Evolutionary conservation across 805 yeast species (phyloP).

Genomic region (Metschnikowia kofuensis): DNA sequence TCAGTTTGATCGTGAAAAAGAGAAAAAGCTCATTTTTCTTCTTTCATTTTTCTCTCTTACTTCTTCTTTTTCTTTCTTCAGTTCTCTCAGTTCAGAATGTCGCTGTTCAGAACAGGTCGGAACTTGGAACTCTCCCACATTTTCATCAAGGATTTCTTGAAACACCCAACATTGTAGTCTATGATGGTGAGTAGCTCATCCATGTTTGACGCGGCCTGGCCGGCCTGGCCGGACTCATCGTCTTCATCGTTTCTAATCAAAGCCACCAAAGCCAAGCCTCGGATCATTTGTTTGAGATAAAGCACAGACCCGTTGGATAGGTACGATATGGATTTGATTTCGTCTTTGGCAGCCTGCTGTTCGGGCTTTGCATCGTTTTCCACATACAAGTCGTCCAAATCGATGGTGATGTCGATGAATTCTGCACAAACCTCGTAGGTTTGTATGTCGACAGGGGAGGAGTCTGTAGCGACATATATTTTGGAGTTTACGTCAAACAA

Average conservation of each 20-base stretch:
- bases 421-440: constrained; percentile 97
- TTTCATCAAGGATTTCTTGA: constrained; percentile 71
- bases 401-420: constrained; percentile 91
- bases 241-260: constrained; percentile 65
- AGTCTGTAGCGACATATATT: constrained; percentile 93
- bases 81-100: not conserved
- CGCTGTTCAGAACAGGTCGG: constrained; percentile 4
- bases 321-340: constrained; percentile 65
- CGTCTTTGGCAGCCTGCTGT: constrained; percentile 23
- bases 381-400: constrained; percentile 68
- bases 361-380: constrained; percentile 18
- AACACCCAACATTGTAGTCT: constrained; percentile 83
- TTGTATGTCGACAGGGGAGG: constrained; percentile 92
- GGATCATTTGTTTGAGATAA: constrained; percentile 85
- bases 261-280: constrained; percentile 90
- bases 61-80: too few species aligned
- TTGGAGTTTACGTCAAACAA: constrained; percentile 89
- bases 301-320: constrained; percentile 82
- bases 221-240: constrained; percentile 10
- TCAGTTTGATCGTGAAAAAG: too few species aligned
- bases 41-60: too few species aligned
- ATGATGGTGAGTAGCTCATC: constrained; percentile 59
- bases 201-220: constrained; percentile 21
- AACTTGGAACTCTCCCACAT: constrained; percentile 54
- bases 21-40: too few species aligned